phyloP scores from a whole-genome alignment of 441 rosid genomes.

The Corymbia citriodora region DNA sequence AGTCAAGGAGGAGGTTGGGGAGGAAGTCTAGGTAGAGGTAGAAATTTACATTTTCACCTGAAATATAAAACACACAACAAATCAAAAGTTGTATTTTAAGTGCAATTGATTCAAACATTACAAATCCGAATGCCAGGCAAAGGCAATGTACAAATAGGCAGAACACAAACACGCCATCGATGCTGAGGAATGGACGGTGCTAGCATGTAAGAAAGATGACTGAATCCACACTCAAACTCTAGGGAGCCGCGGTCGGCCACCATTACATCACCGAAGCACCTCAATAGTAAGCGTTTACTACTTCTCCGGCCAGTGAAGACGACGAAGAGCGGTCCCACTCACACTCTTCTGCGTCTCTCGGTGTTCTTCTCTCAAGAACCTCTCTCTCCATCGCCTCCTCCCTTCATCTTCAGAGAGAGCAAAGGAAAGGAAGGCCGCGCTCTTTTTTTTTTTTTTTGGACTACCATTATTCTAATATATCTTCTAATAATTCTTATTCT shows the following conservation, averaged over 20 bases:
- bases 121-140: rapidly evolving
- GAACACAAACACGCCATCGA: not conserved
- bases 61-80: not conserved
- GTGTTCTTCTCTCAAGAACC: too few relatives aligned
- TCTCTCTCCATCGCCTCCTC: too few relatives aligned
- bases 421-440: too few relatives aligned
- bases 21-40: not conserved
- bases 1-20: not conserved
- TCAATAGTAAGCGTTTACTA: too few relatives aligned
- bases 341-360: not conserved
- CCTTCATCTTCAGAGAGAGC: too few relatives aligned
- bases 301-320: not conserved
- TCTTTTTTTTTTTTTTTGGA: too few relatives aligned
- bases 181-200: not conserved
- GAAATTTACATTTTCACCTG: not conserved
- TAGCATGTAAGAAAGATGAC: not conserved
- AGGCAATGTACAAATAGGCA: not conserved
- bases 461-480: too few relatives aligned
- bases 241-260: too few relatives aligned
- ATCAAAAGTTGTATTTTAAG: not conserved
- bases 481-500: too few relatives aligned
- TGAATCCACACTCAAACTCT: too few relatives aligned
- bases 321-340: not conserved
- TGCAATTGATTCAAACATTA: not conserved
- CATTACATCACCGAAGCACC: too few relatives aligned